Conservation (phyloP, 192 early-diverging fungal species). For the Rhizoclosmatium globosum region DNA sequence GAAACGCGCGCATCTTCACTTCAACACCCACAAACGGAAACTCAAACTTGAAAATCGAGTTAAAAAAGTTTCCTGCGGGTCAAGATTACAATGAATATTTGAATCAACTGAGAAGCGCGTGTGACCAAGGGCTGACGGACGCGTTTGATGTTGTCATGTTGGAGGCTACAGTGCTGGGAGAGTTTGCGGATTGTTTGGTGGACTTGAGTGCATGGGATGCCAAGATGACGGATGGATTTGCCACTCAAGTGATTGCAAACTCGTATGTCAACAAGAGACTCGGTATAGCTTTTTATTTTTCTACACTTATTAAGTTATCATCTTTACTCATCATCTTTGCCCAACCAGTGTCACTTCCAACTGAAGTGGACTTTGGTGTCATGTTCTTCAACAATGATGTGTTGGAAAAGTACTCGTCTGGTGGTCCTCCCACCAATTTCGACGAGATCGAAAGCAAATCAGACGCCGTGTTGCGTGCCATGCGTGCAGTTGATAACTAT, state of each 20-base stretch:
- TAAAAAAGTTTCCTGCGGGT: constrained; percentile 30
- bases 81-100: constrained; percentile 43
- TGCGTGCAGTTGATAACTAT: constrained; percentile 41
- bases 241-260: constrained; percentile 22
- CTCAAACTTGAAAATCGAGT: constrained; percentile 31
- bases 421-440: constrained; percentile 36
- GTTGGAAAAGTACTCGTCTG: constrained; percentile 28
- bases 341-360: constrained; percentile 46
- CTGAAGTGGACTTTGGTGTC: constrained; percentile 48
- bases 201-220: constrained; percentile 50
- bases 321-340: not conserved
- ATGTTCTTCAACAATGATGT: constrained; percentile 51
- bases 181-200: constrained; percentile 49
- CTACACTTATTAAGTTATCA: not conserved
- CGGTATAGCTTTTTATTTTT: constrained; percentile 31
- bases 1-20: not conserved
- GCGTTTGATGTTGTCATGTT: constrained; percentile 53
- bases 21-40: constrained; percentile 24
- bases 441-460: constrained; percentile 49
- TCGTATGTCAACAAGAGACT: constrained; percentile 44
- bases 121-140: constrained; percentile 25
- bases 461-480: constrained; percentile 23
- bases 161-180: constrained; percentile 37
- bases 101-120: constrained; percentile 40
- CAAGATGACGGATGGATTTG: constrained; percentile 39